Percentiles rank a stretch among this genome's conserved stretches.
phyloP scores from a whole-genome alignment of 2,329 filamentous ascomycete genomes.

The Simplicillium aogashimaense region DNA sequence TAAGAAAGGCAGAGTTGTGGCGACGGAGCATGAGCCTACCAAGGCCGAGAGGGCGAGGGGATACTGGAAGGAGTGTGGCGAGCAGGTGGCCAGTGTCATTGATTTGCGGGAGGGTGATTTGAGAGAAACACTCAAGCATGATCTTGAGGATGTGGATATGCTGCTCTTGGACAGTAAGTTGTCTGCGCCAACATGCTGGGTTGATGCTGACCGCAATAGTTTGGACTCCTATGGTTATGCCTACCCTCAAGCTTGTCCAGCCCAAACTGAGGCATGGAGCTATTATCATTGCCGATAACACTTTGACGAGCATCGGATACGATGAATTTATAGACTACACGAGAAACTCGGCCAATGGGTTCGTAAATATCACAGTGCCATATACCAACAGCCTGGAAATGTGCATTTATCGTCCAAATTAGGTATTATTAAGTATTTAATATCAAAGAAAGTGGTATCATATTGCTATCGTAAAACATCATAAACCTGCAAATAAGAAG shows the following conservation, averaged over 20 bases:
- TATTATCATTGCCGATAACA: constrained; percentile 36
- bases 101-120: constrained; percentile 45
- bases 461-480: neutral
- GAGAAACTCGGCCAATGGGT: constrained; percentile 30
- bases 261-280: constrained; percentile 31
- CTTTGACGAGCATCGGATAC: constrained; percentile 25
- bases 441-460: neutral
- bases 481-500: no score
- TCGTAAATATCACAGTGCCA: constrained; percentile 21
- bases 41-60: constrained; percentile 38
- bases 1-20: constrained; percentile 30
- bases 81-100: constrained; percentile 32
- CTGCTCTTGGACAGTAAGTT: constrained; percentile 47
- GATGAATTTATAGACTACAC: constrained; percentile 33
- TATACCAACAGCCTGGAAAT: constrained; percentile 11
- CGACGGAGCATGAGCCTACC: constrained; percentile 42
- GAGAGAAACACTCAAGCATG: constrained; percentile 31
- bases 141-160: constrained; percentile 18
- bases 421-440: constrained; percentile 1
- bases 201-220: constrained; percentile 20
- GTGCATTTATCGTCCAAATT: constrained; percentile 9
- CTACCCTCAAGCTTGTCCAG: constrained; percentile 33
- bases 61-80: constrained; percentile 39
- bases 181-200: neutral
- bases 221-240: constrained; percentile 40